Base-by-base conservation (phyloP, 2,329 filamentous ascomycete species). In the Pestalotiopsis sp. region DNA sequence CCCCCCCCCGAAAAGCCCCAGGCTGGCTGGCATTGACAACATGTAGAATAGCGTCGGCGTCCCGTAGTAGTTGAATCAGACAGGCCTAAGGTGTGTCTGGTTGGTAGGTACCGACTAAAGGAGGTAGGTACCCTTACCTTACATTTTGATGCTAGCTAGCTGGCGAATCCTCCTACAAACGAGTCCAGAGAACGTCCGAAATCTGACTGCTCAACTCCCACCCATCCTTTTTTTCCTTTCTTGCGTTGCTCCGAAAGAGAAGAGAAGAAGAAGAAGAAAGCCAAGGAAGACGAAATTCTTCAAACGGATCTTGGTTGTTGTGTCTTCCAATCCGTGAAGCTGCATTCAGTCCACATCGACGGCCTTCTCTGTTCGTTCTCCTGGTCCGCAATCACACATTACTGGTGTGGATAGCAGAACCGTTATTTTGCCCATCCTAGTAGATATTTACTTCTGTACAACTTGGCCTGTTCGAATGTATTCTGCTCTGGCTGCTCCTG, bases 381-480 rank as follows among this genome's bases (percentile, higher is more conserved):
- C 45, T 45, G 41, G 41, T 60, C 67, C 45, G 59, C 67, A 36
- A 65, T 65, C 67, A 41, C 58, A 49, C 23, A 61, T 49, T 39
- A 39, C 63, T 23, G 23, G 52, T 65, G 59, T 45, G 52, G 41
- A 64, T 64, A 62, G 67, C 59, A 69, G 67, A 69, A 64, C 63
- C 45, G 66, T 55, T 52, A 49, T 66, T 69, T 63, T 61, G 25
- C 36, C 63, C 23, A 45, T 27, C 64, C 64, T 52, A 66, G 64
- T 69, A 64, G 49, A 69, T 69, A 69, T 67, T 69, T 66, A 63
- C 59, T 57, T 57, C 39, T 65, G 39, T 63, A 49, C 64, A 39
- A 65, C 36, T 55, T 69, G 61, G 64, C 64, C 67, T 64, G 59
- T 65, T 25, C 64, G 68, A 67, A 69, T 69, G 68, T 69, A 57